Base-by-base conservation (phyloP, 257 asterid genomes). In the Anisodus acutangulus region DNA sequence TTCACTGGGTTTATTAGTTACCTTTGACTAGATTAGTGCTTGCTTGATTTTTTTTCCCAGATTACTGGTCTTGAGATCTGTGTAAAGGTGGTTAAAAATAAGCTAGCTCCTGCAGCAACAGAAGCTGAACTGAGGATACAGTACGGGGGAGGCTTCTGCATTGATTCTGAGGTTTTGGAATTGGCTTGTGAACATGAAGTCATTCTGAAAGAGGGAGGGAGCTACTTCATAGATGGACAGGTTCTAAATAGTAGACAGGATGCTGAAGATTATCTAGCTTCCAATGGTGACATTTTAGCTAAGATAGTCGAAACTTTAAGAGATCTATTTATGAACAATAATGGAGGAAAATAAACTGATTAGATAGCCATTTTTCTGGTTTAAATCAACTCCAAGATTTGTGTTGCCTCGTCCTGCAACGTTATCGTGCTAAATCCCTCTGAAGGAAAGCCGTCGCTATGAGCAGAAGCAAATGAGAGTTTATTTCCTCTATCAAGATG, bases 101-200 rank as follows among this genome's bases (percentile, higher is more conserved):
- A 97, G 88, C 91, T 97, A 45, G 97, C 98, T 22, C 98, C 95
- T 71, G 87, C 94, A 26, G 90, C 90, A 91, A 86, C 91, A 70
- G 92, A 93, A 84, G 96, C 99, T 19, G 96, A 95, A 60, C 74
- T 97, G 81, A 89, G 87, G 51, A 88, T 97, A 82, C 82, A 85
- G 49, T 97, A 92, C 19, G 99, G 98, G 53, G 84, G 90, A 87
- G 98, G 99, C 85, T 86, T 97, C 71, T 83, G 85, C 83, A 81
- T 91, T 22, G 93, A 85, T 60, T 70, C 90, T 51, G 99, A 97
- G 89, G 90, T 94, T 82, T 90, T 97, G 91, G 98, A 95, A 80
- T 86, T 97, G 92, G 99, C 94, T 63, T 92, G 97, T 85, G 97
- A 93, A 84, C 93, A 91, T 86, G 98, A 98, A 78, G 89, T 92